Percentiles rank a stretch among this genome's conserved stretches.
These are phyloP conservation scores for Rhizophagus prolifer DNA, from an alignment of 192 early-diverging fungal genomes.

Conservation along the genomic window DNA sequence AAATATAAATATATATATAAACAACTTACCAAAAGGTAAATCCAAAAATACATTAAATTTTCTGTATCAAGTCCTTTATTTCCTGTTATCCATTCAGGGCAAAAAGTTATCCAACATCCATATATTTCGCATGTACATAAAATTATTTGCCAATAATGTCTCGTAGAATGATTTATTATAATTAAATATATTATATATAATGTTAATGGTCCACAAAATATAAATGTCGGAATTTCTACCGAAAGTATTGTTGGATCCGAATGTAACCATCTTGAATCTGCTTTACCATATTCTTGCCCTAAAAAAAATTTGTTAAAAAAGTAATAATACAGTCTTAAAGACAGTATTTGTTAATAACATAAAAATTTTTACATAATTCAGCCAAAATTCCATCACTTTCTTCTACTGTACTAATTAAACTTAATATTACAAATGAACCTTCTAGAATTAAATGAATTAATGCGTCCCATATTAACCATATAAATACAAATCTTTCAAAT, in stretches of 20 bases:
- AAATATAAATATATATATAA: not conserved
- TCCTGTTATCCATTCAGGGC: constrained; percentile 37
- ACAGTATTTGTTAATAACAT: no score
- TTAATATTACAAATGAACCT: constrained; percentile 34
- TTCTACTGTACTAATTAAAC: constrained; percentile 32
- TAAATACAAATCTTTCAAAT: constrained; percentile 28
- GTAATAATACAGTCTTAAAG: no score
- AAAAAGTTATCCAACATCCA: constrained; percentile 40
- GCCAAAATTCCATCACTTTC: constrained; percentile 28
- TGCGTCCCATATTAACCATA: constrained; percentile 36
- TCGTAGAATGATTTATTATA: constrained; percentile 26
- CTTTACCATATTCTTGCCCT: constrained; percentile 43
- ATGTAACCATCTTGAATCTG: constrained; percentile 35
- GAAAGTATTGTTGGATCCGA: constrained; percentile 35
- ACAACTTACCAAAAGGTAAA: constrained; percentile 24
- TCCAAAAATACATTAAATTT: constrained; percentile 28
- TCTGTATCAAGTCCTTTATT: constrained; percentile 28
- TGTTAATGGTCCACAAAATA: constrained; percentile 28
- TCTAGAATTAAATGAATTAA: constrained; percentile 39
- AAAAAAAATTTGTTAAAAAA: no score
- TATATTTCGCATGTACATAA: constrained; percentile 33
- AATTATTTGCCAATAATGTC: constrained; percentile 33
- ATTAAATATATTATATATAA: constrained; percentile 26
- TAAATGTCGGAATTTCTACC: constrained; percentile 34
- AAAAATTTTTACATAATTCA: no score